Conservation (phyloP, 805 yeast species). For the Metschnikowia bowlesiae region DNA sequence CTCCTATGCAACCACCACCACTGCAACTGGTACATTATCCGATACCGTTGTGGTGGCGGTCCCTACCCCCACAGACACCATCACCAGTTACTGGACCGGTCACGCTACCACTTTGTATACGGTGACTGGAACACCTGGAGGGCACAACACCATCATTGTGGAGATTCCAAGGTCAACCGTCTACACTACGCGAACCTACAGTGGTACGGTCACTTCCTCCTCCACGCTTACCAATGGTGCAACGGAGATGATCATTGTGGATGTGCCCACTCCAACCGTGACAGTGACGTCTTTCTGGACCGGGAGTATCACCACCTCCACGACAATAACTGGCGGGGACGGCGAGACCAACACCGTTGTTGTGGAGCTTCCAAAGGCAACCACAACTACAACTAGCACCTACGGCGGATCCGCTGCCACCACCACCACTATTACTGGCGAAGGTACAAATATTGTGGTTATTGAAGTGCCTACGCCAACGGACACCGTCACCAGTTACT, state of each 20-base stretch:
- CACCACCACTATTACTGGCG: not conserved
- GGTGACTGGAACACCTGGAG: constrained; percentile 4
- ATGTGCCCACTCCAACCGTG: constrained; percentile 10
- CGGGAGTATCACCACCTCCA: constrained; percentile 5
- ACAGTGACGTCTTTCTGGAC: constrained; percentile 13
- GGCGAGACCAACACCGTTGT: constrained; percentile 18
- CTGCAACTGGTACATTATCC: constrained; percentile 1
- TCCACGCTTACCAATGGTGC: not conserved
- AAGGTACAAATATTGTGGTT: constrained; percentile 3
- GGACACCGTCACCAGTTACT: constrained; percentile 6
- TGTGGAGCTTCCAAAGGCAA: constrained; percentile 7
- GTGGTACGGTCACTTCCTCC: constrained; percentile 8
- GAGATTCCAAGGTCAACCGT: constrained; percentile 16
- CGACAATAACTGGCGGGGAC: constrained; percentile 6
- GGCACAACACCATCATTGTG: constrained; percentile 7
- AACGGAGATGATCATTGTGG: constrained; percentile 8
- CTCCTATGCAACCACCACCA: constrained; percentile 2
- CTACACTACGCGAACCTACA: constrained; percentile 15
- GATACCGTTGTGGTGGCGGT: constrained; percentile 7
- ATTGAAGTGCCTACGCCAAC: constrained; percentile 11
- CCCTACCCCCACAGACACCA: constrained; percentile 8
- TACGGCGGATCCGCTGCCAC: too few species aligned
- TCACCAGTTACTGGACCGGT: constrained; percentile 6
- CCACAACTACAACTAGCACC: constrained; percentile 5
- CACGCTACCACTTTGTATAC: not conserved